Conservation (phyloP, 176 grass and related monocot genomes). For the Bromus sterilis region DNA sequence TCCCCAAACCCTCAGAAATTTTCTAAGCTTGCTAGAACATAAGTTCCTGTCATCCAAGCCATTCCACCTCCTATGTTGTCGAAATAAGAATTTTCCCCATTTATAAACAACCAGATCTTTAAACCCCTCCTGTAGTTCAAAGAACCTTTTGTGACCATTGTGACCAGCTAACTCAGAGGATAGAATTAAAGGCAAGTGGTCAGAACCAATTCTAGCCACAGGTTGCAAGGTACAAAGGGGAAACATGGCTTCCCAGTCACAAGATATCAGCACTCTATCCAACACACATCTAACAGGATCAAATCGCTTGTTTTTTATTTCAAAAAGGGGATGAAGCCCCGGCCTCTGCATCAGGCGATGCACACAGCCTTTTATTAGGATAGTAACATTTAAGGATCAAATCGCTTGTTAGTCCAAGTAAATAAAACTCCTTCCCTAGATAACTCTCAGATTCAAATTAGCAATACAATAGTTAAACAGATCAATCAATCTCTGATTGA, state of each 20-base stretch:
- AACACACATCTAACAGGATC: not conserved
- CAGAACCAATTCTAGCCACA: not conserved
- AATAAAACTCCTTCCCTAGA: not conserved
- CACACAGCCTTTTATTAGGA: no score
- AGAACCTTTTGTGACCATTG: not conserved
- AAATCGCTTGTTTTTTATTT: not conserved
- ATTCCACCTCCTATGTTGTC: no score
- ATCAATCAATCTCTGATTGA: no score
- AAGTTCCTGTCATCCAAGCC: no score
- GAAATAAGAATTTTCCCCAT: no score
- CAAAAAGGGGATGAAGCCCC: no score
- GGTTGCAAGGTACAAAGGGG: not conserved
- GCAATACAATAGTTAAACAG: not conserved
- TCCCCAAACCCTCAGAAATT: no score
- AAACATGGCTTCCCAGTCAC: not conserved
- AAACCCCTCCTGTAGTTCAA: not conserved
- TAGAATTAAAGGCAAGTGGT: not conserved
- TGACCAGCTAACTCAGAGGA: not conserved
- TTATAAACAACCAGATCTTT: not conserved
- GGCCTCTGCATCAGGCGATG: no score
- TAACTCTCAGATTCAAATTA: not conserved
- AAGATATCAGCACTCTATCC: not conserved
- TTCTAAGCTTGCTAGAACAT: no score
- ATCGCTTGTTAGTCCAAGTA: not conserved
- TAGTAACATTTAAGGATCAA: not conserved